Conservation (phyloP, 2,329 filamentous ascomycete genomes). For the Hypoxylon sp. region DNA sequence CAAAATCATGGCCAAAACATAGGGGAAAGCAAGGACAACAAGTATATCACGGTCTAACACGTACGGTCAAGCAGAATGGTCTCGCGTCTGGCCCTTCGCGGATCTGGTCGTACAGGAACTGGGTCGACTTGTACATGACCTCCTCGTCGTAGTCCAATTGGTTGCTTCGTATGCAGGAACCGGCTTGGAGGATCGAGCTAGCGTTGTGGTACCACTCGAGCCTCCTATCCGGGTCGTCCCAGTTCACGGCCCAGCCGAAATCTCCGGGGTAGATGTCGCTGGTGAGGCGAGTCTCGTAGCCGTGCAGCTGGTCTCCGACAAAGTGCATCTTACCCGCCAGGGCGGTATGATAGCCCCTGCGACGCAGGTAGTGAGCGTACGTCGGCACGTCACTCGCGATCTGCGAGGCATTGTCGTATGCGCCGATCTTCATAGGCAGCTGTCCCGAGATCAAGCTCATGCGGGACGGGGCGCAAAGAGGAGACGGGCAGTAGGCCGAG, state of each 20-base stretch:
- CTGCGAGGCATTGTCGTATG: conserved; percentile 89
- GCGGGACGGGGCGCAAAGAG: conserved; percentile 88
- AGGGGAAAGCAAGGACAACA: neutral
- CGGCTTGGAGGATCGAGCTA: conserved; percentile 89
- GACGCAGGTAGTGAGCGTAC: conserved; percentile 89
- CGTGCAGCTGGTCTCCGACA: conserved; percentile 91
- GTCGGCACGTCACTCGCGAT: conserved; percentile 86
- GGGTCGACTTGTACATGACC: conserved; percentile 89
- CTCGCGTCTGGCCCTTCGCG: conserved; percentile 76
- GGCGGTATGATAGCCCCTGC: conserved; percentile 86
- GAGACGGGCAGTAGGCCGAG: conserved; percentile 92
- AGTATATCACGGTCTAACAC: conserved; percentile 35
- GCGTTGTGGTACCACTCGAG: conserved; percentile 98
- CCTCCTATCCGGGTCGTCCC: conserved; percentile 86
- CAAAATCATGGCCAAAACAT: too few species aligned
- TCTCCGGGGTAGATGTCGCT: conserved; percentile 95
- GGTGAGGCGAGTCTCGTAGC: conserved; percentile 91
- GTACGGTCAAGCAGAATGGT: conserved; percentile 83
- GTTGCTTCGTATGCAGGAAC: conserved; percentile 88
- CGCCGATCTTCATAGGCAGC: conserved; percentile 88
- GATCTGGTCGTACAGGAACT: conserved; percentile 90
- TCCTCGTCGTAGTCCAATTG: conserved; percentile 97
- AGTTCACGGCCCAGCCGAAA: conserved; percentile 94
- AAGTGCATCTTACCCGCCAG: conserved; percentile 98
- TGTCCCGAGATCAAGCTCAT: conserved; percentile 96